Base-by-base conservation (phyloP, 495 filamentous ascomycete genomes). In the Cercophora samala region DNA sequence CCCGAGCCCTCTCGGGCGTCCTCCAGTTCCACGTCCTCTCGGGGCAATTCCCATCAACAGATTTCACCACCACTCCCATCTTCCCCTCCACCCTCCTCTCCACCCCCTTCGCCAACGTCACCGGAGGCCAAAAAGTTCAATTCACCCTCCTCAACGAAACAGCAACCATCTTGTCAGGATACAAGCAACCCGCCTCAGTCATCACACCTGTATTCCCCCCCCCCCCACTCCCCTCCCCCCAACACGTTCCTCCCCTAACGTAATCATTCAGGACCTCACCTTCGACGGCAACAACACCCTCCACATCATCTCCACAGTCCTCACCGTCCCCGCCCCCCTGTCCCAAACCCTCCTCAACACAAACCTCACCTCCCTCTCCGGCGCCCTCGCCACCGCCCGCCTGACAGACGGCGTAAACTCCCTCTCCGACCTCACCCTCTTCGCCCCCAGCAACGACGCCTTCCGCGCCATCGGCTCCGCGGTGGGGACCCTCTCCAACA, bases 291-390 rank as follows among this genome's bases (percentile, higher is more conserved):
- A 89, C 58, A 89, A 89, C 53, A 77, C 87, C 5, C 78, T 90
- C 25, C 89, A 92, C 72, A 75, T 91, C 58, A 84, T 92, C 71
- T 83, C 90, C 74, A 77, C 69, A 2, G 77, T 89, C 60, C 81
- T 90, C 2, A 80, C 81, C 24, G 76, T 90, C 22, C 89, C 89
- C 0, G 69, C 68, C 9, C 70, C 19, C 46, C 64, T 68, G 0
- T 56, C 51, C 3, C 66, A 67, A 25, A 74, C 74, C 0, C 65
- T 70, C 13, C 62, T 68, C 58, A 69, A 70, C 51, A 71, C 66
- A 1, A 70, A 66, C 59, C 81, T 91, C 5, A 89, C 86, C n/a
- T 80, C 85, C n/a, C 74, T 85, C 22, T 77, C 78, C 58, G 86
- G 85, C 22, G 87, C 89, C 17, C 68, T 89, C n/a, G 80, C 74